phyloP scores from a whole-genome alignment of 495 filamentous ascomycete species.

The Daldinia grandis region DNA sequence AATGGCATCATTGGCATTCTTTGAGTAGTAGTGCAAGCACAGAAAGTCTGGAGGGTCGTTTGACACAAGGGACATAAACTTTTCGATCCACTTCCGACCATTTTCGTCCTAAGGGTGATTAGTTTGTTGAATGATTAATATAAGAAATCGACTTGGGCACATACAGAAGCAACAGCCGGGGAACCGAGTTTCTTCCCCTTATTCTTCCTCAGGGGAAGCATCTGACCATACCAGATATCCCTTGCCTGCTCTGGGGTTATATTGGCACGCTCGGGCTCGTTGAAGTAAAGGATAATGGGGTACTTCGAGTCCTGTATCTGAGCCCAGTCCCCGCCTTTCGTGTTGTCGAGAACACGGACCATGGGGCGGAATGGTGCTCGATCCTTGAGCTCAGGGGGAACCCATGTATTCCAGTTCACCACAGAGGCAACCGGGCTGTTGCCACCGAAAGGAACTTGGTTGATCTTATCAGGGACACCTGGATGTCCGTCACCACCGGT shows the following conservation, averaged over 20 bases:
- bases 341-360: constrained; percentile 47
- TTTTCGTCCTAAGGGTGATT: constrained; percentile 42
- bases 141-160: neutral
- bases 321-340: constrained; percentile 51
- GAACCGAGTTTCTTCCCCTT: constrained; percentile 53
- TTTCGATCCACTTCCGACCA: constrained; percentile 53
- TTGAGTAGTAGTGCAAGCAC: constrained; percentile 59
- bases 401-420: constrained; percentile 60
- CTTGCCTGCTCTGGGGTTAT: constrained; percentile 53
- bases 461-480: constrained; percentile 48
- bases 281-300: constrained; percentile 55
- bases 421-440: constrained; percentile 49
- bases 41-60: constrained; percentile 53
- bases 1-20: constrained; percentile 46
- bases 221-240: constrained; percentile 51
- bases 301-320: constrained; percentile 42
- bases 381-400: constrained; percentile 53
- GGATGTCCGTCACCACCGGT: constrained; percentile 39
- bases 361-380: constrained; percentile 56
- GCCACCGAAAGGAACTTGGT: constrained; percentile 37
- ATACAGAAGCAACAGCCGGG: constrained; percentile 43
- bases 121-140: constrained; percentile 2
- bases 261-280: constrained; percentile 56
- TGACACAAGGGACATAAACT: constrained; percentile 53
- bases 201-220: constrained; percentile 50